Evolutionary conservation across 768 basidiomycete genomes (phyloP), one percentile per base, ranked within the genome.

Genomic region (Termitomyces sp.): DNA sequence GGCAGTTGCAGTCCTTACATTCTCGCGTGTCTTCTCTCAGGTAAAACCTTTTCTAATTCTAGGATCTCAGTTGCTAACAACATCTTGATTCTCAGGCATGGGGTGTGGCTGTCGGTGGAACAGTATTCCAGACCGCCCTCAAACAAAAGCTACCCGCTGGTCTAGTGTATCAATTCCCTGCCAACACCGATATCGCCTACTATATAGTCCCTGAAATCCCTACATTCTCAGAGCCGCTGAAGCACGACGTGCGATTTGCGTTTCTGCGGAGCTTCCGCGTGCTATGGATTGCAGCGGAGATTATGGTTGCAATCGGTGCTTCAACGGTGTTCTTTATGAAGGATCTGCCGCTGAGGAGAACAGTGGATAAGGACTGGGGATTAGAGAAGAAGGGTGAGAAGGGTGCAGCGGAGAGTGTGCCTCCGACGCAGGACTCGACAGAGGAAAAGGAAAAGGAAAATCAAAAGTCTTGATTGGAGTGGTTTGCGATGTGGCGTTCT

Each of bases 51-150:
- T 36, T 15, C 39, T 7, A 42, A 38, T 13, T 28, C 38, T 20
- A 51, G 12, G 6, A 11, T 55, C 7, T 24, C 9, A 45, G 4
- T 22, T 24, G 51, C 16, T 50, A 6, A 32, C 28, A 4, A 42
- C 58, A 35, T 8, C 33, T n/a, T 11, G 11, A 20, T 28, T 28
- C 28, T 1, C 69, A 83, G 77, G 75, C 73, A 7, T 82, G 83
- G 79, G 86, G 85, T 0, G 71, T 85, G 63, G 74, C 80, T 0
- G 78, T 87, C 60, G 79, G 81, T 2, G 75, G 74, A 15, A 76
- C 81, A 0, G 75, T 86, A 49, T 73, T 88, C 7, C 80, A 84
- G 63, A 88, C 83, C 68, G 62, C 78, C 55, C 78, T 88, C 16
- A 67, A 70, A 18, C 71, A 67, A 39, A 67, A 64, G 0, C 76